These are phyloP conservation scores for Carpinus fangiana DNA, from an alignment of 306 rosid genomes.

Conservation along the genomic window DNA sequence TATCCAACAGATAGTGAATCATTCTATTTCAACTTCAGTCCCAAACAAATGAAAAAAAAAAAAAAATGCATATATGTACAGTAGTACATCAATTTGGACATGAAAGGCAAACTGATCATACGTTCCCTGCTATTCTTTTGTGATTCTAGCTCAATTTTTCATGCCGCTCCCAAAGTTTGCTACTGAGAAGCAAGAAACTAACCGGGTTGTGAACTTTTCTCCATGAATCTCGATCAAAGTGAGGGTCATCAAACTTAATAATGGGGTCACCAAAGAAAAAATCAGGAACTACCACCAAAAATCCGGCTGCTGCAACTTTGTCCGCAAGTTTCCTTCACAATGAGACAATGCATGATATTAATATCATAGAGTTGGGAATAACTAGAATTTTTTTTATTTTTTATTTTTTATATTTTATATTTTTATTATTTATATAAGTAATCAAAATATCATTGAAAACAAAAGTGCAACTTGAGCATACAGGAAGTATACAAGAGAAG, in stretches of 20 bases:
- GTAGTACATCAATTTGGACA: not conserved
- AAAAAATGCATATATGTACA: not conserved
- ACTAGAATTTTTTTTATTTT: not conserved
- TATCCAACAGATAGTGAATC: not conserved
- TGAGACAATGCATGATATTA: slow-evolving; percentile 16
- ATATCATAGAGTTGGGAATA: not conserved
- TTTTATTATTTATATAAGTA: no score
- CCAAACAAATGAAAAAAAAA: not conserved
- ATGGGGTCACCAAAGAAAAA: slow-evolving; percentile 46
- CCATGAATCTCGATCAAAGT: slow-evolving; percentile 33
- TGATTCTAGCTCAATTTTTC: not conserved
- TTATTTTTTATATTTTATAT: no score
- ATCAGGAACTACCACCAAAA: slow-evolving; percentile 68
- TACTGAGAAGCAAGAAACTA: slow-evolving; percentile 17
- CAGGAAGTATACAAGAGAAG: no score
- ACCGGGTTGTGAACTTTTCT: slow-evolving; percentile 42
- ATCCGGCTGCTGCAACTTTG: slow-evolving; percentile 53
- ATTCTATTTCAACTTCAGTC: not conserved
- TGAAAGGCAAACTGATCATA: not conserved
- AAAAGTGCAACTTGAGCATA: no score
- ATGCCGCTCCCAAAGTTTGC: not conserved
- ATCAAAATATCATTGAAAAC: no score
- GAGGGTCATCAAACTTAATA: slow-evolving; percentile 26
- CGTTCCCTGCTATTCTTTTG: not conserved
- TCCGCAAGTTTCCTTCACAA: slow-evolving; percentile 59